Percentiles rank a stretch among this genome's conserved stretches.
Evolutionary conservation across 176 grass and related monocot species (phyloP).

Genomic region (Aegilops speltoides): DNA sequence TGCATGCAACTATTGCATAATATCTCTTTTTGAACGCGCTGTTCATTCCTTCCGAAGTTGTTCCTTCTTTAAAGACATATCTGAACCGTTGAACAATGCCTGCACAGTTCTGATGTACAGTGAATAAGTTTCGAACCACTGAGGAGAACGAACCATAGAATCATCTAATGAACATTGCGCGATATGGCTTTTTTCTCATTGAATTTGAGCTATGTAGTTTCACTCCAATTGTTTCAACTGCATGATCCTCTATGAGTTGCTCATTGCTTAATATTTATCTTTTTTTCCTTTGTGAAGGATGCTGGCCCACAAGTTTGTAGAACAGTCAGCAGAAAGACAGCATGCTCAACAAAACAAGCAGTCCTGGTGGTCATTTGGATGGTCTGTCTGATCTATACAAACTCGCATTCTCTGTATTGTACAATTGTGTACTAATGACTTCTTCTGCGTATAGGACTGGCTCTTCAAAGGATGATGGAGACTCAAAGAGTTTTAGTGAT

Average conservation of each 20-base stretch:
- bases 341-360: constrained; percentile 64
- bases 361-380: constrained; percentile 98
- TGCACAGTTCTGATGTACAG: constrained; percentile 8
- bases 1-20: neutral
- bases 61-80: neutral
- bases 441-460: constrained; percentile 52
- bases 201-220: neutral
- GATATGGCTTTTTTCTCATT: constrained; percentile 12
- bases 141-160: constrained; percentile 7
- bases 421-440: constrained; percentile 12
- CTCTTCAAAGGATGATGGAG: constrained; percentile 70
- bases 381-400: constrained; percentile 43
- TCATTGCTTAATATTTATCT: constrained; percentile 14
- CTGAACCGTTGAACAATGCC: constrained; percentile 2
- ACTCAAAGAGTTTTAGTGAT: constrained; percentile 72
- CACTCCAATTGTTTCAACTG: constrained; percentile 3
- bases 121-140: constrained; percentile 13
- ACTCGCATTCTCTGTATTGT: constrained; percentile 1
- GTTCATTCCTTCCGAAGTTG: constrained; percentile 4
- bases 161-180: constrained; percentile 6
- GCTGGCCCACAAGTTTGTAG: constrained; percentile 95
- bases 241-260: neutral
- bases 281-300: constrained; percentile 68
- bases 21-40: neutral
- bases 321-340: constrained; percentile 63